phyloP scores from a whole-genome alignment of 768 basidiomycete genomes.

The Collybia sordida region DNA sequence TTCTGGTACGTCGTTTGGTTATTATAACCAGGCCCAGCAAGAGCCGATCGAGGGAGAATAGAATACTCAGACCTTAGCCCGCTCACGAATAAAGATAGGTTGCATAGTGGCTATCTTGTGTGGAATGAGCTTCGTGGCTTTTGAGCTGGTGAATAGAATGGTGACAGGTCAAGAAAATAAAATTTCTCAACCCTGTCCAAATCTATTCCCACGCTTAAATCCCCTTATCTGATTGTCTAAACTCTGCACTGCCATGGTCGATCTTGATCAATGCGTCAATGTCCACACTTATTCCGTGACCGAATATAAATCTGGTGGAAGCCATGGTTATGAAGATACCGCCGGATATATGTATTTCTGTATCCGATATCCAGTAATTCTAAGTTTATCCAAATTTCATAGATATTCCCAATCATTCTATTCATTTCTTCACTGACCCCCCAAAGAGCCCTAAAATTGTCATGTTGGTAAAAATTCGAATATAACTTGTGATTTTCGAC shows the following conservation, averaged over 20 bases:
- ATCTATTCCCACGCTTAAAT: too few species aligned
- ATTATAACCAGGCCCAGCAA: conserved; percentile 51
- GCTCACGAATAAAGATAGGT: conserved; percentile 42
- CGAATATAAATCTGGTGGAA: too few species aligned
- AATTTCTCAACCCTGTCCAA: background rate
- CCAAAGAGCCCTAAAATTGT: conserved; percentile 20
- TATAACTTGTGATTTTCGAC: conserved; percentile 12
- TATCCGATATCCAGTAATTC: too few species aligned
- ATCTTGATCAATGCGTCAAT: too few species aligned
- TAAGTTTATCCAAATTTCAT: too few species aligned
- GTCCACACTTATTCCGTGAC: too few species aligned
- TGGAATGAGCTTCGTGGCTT: conserved; percentile 60
- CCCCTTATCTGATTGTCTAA: too few species aligned
- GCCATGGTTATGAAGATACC: too few species aligned
- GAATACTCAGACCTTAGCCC: conserved; percentile 69
- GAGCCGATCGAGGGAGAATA: conserved; percentile 49
- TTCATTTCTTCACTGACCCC: background rate
- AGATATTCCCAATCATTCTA: too few species aligned
- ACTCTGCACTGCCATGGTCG: too few species aligned
- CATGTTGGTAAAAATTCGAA: background rate
- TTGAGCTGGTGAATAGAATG: conserved; percentile 29
- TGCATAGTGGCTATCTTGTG: conserved; percentile 31
- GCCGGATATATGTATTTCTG: too few species aligned
- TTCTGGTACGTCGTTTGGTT: conserved; percentile 57
- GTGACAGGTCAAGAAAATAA: background rate